Conservation (phyloP, 257 asterid genomes). For the Parsonsia alboflavescens region DNA sequence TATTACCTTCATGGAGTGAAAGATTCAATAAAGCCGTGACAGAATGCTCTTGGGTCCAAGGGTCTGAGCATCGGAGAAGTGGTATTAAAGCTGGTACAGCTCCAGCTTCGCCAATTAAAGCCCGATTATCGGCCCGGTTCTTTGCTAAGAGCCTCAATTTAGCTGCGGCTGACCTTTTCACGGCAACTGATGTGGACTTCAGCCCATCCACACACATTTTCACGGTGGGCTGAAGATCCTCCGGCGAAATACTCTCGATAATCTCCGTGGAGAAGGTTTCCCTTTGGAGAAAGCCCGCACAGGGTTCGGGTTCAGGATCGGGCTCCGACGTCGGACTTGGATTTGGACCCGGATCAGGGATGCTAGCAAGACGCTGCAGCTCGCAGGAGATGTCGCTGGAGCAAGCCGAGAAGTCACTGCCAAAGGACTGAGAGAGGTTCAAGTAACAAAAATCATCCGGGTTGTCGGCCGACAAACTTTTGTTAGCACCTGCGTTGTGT, state of each 20-base stretch:
- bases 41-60: slow-evolving; percentile 81
- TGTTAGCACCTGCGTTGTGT: slow-evolving; percentile 10
- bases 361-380: slow-evolving; percentile 68
- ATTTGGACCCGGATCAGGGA: slow-evolving; percentile 39
- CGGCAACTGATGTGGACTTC: slow-evolving; percentile 54
- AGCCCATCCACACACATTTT: slow-evolving; percentile 71
- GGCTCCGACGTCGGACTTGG: slow-evolving; percentile 13
- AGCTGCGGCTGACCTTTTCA: slow-evolving; percentile 85
- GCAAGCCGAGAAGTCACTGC: slow-evolving; percentile 80
- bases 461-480: slow-evolving; percentile 30
- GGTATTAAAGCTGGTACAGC: slow-evolving; percentile 73
- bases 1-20: slow-evolving; percentile 73
- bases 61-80: slow-evolving; percentile 71
- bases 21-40: slow-evolving; percentile 82
- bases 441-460: slow-evolving; percentile 31
- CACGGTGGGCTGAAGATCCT: slow-evolving; percentile 85
- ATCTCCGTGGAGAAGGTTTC: slow-evolving; percentile 83
- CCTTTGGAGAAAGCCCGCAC: slow-evolving; percentile 65
- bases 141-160: slow-evolving; percentile 70
- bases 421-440: slow-evolving; percentile 61
- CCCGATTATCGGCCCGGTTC: slow-evolving; percentile 84
- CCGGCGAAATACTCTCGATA: slow-evolving; percentile 79
- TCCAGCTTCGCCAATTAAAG: slow-evolving; percentile 81
- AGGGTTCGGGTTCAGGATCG: slow-evolving; percentile 58
- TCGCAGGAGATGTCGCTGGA: slow-evolving; percentile 92